Percentiles rank a stretch among this genome's conserved stretches.
phyloP scores from a whole-genome alignment of 1,139 yeast species.

The Pichia sp. region DNA sequence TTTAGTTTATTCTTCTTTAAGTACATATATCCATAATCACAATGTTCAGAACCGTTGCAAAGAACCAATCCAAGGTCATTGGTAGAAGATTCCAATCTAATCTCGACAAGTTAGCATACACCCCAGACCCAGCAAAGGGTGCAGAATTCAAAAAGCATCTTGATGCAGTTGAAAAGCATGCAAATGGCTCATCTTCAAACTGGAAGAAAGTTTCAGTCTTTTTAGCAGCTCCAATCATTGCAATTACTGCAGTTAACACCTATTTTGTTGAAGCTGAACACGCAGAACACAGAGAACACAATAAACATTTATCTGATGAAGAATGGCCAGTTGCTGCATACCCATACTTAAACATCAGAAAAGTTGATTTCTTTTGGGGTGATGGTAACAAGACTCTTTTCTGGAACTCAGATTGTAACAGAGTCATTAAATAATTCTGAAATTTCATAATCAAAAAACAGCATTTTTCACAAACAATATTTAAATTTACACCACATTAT shows the following conservation, averaged over 20 bases:
- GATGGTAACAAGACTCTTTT: constrained; percentile 95
- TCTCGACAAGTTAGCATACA: constrained; percentile 26
- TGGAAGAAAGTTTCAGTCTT: constrained; percentile 83
- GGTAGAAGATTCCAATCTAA: constrained; percentile 29
- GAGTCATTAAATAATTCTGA: constrained; percentile 47
- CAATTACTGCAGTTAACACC: constrained; percentile 72
- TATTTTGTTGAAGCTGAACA: constrained; percentile 77
- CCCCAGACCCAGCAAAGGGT: constrained; percentile 46
- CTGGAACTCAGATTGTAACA: constrained; percentile 92
- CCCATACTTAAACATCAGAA: constrained; percentile 86
- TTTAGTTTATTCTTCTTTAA: neutral
- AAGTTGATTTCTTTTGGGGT: constrained; percentile 92
- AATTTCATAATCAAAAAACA: neutral
- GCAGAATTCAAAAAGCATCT: constrained; percentile 41
- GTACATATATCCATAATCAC: neutral
- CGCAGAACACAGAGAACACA: constrained; percentile 83
- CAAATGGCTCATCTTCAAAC: constrained; percentile 61
- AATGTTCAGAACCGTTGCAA: constrained; percentile 26
- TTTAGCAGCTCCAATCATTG: constrained; percentile 77
- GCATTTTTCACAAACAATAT: neutral
- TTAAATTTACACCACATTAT: neutral
- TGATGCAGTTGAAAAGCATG: constrained; percentile 66
- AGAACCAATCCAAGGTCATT: constrained; percentile 19
- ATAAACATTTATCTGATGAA: constrained; percentile 69
- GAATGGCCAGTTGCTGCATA: constrained; percentile 83